Percentiles rank a stretch among this genome's conserved stretches.
Conservation (phyloP, 345 rosid genomes). For the Eucalyptus cladocalyx region DNA sequence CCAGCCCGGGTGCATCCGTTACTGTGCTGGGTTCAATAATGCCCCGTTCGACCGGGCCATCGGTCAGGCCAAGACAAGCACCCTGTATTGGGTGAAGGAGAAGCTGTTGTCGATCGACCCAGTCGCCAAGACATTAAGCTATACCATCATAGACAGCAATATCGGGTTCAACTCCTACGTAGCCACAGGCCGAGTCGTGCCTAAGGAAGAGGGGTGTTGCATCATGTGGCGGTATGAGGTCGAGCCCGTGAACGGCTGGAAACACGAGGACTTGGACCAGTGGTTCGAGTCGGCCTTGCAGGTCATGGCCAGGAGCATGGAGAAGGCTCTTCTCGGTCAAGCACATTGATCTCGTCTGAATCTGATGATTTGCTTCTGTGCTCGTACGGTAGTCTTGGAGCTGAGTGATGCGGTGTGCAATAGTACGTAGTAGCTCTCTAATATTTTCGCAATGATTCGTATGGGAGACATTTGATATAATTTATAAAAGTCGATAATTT, state of each 20-base stretch:
- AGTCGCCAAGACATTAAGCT: constrained; percentile 1
- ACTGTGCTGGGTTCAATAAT: constrained; percentile 29
- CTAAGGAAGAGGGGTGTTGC: constrained; percentile 5
- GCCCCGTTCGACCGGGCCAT: constrained; percentile 4
- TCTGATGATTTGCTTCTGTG: not conserved
- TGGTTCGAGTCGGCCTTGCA: constrained; percentile 16
- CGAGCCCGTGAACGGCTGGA: constrained; percentile 26
- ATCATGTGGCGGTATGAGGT: constrained; percentile 32
- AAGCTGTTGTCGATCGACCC: not conserved
- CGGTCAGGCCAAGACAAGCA: not conserved
- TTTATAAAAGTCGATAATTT: too few relatives aligned
- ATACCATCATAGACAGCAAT: constrained; percentile 22
- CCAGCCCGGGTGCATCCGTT: constrained; percentile 31
- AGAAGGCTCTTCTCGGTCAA: constrained; percentile 2
- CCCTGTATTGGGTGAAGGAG: constrained; percentile 29
- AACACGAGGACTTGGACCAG: constrained; percentile 16
- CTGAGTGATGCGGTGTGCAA: not conserved
- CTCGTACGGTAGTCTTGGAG: not conserved
- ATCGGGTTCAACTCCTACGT: constrained; percentile 21
- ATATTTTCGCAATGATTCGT: not conserved
- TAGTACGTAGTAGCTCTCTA: not conserved
- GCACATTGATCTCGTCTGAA: not conserved
- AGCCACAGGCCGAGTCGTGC: constrained; percentile 10
- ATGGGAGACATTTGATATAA: not conserved
- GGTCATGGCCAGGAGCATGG: constrained; percentile 31